Evolutionary conservation across 345 rosid species (phyloP).

Genomic region (Hibiscus trionum): DNA sequence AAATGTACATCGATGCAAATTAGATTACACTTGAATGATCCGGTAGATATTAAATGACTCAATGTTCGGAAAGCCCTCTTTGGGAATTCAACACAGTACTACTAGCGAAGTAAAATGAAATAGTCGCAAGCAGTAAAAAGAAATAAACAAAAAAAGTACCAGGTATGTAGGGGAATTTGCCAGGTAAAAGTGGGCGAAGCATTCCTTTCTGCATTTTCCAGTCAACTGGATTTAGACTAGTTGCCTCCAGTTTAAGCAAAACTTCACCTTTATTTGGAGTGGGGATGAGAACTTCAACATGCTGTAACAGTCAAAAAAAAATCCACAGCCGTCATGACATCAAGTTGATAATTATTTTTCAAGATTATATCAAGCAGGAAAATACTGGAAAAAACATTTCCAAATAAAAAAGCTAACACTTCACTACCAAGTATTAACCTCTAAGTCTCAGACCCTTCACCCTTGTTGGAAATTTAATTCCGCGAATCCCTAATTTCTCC

Average conservation of each 20-base stretch:
- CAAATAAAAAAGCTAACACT: neutral
- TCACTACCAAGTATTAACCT: neutral
- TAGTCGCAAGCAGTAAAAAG: neutral
- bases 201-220: constrained; percentile 53
- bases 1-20: neutral
- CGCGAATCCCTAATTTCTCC: neutral
- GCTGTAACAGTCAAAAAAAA: constrained; percentile 23
- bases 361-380: constrained; percentile 1
- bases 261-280: constrained; percentile 34
- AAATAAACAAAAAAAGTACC: constrained; percentile 26
- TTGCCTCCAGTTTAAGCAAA: constrained; percentile 44
- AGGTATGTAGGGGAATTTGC: constrained; percentile 67
- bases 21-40: neutral
- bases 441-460: neutral
- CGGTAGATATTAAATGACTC: neutral
- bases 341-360: neutral
- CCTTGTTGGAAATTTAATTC: neutral
- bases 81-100: neutral
- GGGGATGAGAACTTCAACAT: constrained; percentile 41
- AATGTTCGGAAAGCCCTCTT: neutral
- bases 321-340: neutral
- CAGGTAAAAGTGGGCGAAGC: constrained; percentile 41
- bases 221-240: constrained; percentile 42
- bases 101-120: neutral
- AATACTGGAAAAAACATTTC: neutral